Base-by-base conservation (phyloP, 768 basidiomycete genomes). In the Clavulina sp. region DNA sequence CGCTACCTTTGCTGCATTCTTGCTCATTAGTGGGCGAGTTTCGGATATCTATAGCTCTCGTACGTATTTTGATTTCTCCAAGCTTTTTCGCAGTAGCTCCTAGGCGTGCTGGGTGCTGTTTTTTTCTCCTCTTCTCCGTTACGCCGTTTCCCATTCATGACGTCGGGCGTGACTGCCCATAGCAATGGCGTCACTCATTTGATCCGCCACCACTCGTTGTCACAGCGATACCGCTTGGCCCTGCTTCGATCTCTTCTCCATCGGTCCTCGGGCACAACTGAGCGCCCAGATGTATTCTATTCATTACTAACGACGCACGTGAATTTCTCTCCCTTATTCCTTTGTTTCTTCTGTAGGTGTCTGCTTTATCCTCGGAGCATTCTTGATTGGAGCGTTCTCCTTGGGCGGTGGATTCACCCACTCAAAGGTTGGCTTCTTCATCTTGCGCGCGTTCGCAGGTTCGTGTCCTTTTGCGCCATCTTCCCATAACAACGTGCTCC, bases 391-490 rank as follows among this genome's bases (percentile, higher is more conserved):
- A 3, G 43, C 72, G 32, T 60, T 73, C 23, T 68, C 70, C 6
- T 55, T 76, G 13, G 64, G 65, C 23, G 65, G 64, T n/a, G 74
- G 74, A 23, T 77, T 78, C 54, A 63, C 65, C 26, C 52, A 63
- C 23, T 63, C 67, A 58, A 70, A 73, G 56, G 68, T 75, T 49
- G 65, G 63, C 0, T 62, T 79, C 41, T 65, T 77, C 33, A 64
- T 75, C 38, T 59, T 79, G 0, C 67, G 77, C 57, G 75, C 72
- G 2, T 47, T 78, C 5, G 70, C 65, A 56, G 76, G 77, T 19
- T 65, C 70, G 32, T 66, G 73, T 69, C 41, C 50, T 61, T 57
- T 9, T 50, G 24, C 23, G 32, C 4, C 33, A 6, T 5, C 51
- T n/a, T 52, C 21, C 21, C 6, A 29, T 47, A 4, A 46, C 30